These are phyloP conservation scores for Gastrolobium bilobum DNA, from an alignment of 306 rosid genomes.

Conservation along the genomic window DNA sequence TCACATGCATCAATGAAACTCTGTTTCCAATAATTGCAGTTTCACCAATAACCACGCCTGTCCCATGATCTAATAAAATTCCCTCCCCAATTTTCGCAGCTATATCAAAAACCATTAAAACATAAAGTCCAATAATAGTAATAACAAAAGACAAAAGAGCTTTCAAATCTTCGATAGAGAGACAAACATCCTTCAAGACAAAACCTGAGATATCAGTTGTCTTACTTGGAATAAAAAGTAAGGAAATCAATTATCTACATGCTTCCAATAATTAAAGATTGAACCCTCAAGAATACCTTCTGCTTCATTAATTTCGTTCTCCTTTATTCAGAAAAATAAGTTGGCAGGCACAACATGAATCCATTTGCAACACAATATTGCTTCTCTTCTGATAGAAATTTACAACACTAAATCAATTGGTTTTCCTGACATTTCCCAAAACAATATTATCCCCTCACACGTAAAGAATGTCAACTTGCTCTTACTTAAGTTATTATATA, in stretches of 20 bases:
- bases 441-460: conserved; percentile 19
- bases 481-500: conserved; percentile 1
- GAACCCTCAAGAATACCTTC: conserved; percentile 20
- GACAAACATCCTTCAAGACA: conserved; percentile 45
- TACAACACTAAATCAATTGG: conserved; percentile 10
- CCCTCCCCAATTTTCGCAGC: conserved; percentile 98
- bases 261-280: conserved; percentile 32
- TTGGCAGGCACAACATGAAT: conserved; percentile 35
- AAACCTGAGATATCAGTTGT: conserved; percentile 25
- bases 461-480: conserved; percentile 6
- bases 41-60: conserved; percentile 98
- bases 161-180: conserved; percentile 35
- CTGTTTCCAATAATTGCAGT: conserved; percentile 93
- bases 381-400: conserved; percentile 27
- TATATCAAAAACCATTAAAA: conserved; percentile 45
- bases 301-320: conserved; percentile 13
- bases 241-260: conserved; percentile 19
- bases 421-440: conserved; percentile 17
- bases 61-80: conserved; percentile 92
- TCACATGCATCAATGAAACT: conserved; percentile 96
- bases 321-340: conserved; percentile 35
- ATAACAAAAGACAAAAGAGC: conserved; percentile 43
- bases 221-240: conserved; percentile 2
- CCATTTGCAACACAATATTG: conserved; percentile 30
- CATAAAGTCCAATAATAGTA: conserved; percentile 43